Conservation (phyloP, 139 green algal genomes). For the Tetratostichococcus sp. region DNA sequence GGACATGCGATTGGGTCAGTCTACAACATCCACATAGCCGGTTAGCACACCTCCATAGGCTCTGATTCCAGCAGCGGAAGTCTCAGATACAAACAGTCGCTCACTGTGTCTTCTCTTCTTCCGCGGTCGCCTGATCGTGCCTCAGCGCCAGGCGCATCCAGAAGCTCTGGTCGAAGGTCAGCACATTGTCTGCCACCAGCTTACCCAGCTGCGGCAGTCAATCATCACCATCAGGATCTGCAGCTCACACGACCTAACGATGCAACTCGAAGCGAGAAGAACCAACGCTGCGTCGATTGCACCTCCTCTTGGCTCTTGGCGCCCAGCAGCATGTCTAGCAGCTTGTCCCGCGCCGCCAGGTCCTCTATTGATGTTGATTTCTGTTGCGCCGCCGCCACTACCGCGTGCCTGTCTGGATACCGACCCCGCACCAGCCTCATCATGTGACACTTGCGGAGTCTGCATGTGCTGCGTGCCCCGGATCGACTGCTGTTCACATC, state of each 20-base stretch:
- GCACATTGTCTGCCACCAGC: slow-evolving; percentile 80
- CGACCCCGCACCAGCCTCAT: no score
- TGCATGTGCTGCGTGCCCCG: background rate
- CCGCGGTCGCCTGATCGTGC: slow-evolving; percentile 48
- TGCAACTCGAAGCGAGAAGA: no score
- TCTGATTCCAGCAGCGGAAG: no score
- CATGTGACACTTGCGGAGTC: no score
- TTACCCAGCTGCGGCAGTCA: slow-evolving; percentile 50
- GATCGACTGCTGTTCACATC: no score
- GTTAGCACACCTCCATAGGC: no score
- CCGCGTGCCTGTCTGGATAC: no score
- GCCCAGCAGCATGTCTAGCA: slow-evolving; percentile 73
- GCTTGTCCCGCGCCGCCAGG: slow-evolving; percentile 62
- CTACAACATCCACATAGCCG: no score
- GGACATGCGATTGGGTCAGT: no score
- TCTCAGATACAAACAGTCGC: no score
- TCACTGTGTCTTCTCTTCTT: slow-evolving; percentile 56
- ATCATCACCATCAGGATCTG: background rate
- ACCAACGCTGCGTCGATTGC: no score
- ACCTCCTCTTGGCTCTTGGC: slow-evolving; percentile 62
- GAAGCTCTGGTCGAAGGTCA: slow-evolving; percentile 83
- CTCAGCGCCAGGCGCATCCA: slow-evolving; percentile 86
- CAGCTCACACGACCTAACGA: no score
- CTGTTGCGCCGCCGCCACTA: background rate
- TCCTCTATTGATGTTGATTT: slow-evolving; percentile 38